Evolutionary conservation across 2,329 filamentous ascomycete species (phyloP).

Genomic region (Neofusicoccum cordaticola): DNA sequence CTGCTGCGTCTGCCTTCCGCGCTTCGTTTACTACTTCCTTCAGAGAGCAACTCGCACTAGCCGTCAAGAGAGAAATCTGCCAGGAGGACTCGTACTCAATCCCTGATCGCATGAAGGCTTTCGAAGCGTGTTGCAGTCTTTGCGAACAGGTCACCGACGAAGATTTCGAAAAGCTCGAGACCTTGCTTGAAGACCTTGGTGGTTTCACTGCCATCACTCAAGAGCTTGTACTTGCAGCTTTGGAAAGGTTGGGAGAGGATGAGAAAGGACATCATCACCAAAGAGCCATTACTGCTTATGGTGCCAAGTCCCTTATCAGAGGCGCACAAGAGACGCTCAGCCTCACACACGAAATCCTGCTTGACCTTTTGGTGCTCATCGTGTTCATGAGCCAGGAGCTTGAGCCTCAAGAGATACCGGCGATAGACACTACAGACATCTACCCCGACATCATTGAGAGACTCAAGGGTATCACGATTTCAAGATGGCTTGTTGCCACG

Average conservation of each 20-base stretch:
- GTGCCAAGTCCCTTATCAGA: conserved; percentile 69
- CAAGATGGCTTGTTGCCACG: conserved; percentile 31
- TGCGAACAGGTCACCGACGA: conserved; percentile 79
- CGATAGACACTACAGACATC: conserved; percentile 62
- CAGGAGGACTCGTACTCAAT: conserved; percentile 59
- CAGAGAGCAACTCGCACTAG: conserved; percentile 63
- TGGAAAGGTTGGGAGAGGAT: conserved; percentile 47
- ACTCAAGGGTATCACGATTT: conserved; percentile 35
- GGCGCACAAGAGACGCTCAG: conserved; percentile 77
- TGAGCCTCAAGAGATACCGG: conserved; percentile 66
- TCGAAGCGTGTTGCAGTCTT: conserved; percentile 78
- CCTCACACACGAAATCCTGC: conserved; percentile 69
- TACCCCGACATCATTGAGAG: conserved; percentile 60
- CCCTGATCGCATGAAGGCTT: conserved; percentile 69
- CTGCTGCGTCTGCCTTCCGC: conserved; percentile 67
- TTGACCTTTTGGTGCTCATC: conserved; percentile 78
- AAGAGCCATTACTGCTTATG: conserved; percentile 66
- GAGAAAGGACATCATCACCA: conserved; percentile 39
- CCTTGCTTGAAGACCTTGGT: conserved; percentile 64
- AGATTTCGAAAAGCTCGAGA: conserved; percentile 67
- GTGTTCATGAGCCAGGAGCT: conserved; percentile 84
- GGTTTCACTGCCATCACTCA: conserved; percentile 51
- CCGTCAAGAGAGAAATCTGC: conserved; percentile 70
- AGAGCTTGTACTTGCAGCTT: conserved; percentile 51
- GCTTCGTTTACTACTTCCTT: conserved; percentile 69